A percentile compares a stretch with the other conserved stretches of the same genome.
phyloP scores from a whole-genome alignment of 345 rosid species.

The Brassica cretica region DNA sequence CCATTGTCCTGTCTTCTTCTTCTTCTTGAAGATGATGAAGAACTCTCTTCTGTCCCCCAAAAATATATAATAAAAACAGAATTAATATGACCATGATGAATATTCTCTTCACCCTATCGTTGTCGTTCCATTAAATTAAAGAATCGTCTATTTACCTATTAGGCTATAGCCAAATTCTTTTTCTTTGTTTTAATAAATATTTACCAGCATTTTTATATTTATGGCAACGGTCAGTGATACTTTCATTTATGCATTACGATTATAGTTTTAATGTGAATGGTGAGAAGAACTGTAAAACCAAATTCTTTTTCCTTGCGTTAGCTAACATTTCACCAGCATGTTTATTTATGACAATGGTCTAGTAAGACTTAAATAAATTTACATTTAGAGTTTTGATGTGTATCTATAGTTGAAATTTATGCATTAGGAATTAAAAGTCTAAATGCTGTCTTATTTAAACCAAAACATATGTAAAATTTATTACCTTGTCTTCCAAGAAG shows the following conservation, averaged over 20 bases:
- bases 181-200: constrained; percentile 17
- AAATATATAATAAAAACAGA: background rate
- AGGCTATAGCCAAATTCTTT: constrained; percentile 19
- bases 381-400: background rate
- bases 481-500: constrained; percentile 33
- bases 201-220: constrained; percentile 12
- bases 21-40: constrained; percentile 38
- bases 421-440: constrained; percentile 4
- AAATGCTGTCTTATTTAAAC: background rate
- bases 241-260: constrained; percentile 12
- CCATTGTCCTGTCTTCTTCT: constrained; percentile 44
- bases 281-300: constrained; percentile 3
- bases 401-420: constrained; percentile 1
- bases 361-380: constrained; percentile 10
- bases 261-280: constrained; percentile 14
- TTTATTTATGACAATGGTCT: constrained; percentile 21
- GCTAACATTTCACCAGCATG: constrained; percentile 6
- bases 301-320: constrained; percentile 3
- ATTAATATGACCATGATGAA: constrained; percentile 34
- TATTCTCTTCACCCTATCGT: constrained; percentile 34
- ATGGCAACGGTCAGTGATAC: constrained; percentile 9
- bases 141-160: constrained; percentile 23
- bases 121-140: constrained; percentile 7
- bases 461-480: background rate
- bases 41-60: constrained; percentile 40